A percentile compares a stretch with the other conserved stretches of the same genome.
Evolutionary conservation across 495 filamentous ascomycete genomes (phyloP).

Genomic region (Aspergillus cristatus): DNA sequence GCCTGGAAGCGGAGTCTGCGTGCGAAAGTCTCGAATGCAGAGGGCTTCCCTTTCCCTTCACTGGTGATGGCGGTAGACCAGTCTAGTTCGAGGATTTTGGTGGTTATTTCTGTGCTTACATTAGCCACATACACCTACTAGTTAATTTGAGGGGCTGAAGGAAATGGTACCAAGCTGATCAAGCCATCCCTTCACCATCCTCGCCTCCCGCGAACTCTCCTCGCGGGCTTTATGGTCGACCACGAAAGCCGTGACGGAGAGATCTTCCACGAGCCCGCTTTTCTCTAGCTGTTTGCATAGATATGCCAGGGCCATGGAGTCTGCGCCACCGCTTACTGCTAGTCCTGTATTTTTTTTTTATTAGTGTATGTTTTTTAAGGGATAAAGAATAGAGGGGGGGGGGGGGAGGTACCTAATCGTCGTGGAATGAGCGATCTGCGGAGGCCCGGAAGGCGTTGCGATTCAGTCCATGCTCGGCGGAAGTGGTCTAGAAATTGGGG

Average conservation of each 20-base stretch:
- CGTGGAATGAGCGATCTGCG: constrained; percentile 7
- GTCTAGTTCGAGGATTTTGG: constrained; percentile 40
- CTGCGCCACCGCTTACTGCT: constrained; percentile 86
- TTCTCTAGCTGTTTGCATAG: constrained; percentile 49
- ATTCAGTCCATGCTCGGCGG: constrained; percentile 38
- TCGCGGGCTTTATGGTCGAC: constrained; percentile 69
- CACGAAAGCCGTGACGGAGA: constrained; percentile 53
- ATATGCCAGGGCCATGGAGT: constrained; percentile 87
- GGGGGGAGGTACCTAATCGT: constrained; percentile 7
- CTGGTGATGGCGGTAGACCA: constrained; percentile 27
- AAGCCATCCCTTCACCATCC: constrained; percentile 47
- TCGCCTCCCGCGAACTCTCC: constrained; percentile 61
- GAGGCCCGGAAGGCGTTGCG: constrained; percentile 12
- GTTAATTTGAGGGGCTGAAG: background rate
- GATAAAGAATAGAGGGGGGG: too few relatives aligned
- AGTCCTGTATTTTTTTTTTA: constrained; percentile 43
- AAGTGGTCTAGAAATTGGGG: constrained; percentile 46
- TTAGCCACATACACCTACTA: constrained; percentile 6
- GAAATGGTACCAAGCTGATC: constrained; percentile 27
- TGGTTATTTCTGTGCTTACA: constrained; percentile 33
- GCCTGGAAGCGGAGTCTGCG: constrained; percentile 64
- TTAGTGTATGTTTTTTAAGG: background rate
- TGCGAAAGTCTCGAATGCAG: constrained; percentile 71
- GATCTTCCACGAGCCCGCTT: constrained; percentile 9
- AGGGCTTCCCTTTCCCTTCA: constrained; percentile 13